phyloP scores from a whole-genome alignment of 2,329 filamentous ascomycete species.

The Exophiala aquamarina region DNA sequence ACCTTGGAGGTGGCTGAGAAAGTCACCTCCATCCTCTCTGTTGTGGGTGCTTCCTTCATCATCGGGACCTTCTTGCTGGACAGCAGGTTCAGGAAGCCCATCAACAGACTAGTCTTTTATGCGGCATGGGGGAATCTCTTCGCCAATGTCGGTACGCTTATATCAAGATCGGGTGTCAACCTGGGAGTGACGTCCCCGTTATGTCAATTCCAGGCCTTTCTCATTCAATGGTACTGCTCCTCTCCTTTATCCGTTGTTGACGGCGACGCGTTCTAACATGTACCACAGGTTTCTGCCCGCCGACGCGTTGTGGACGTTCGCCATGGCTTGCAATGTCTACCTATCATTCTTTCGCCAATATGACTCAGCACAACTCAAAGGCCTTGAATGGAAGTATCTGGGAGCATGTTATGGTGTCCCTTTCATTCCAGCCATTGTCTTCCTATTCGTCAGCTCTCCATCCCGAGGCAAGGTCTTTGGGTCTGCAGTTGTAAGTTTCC shows the following conservation, averaged over 20 bases:
- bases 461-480: conserved; percentile 65
- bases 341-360: conserved; percentile 77
- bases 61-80: conserved; percentile 69
- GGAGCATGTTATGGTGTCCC: conserved; percentile 71
- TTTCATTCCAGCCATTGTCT: conserved; percentile 66
- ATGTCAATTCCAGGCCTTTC: conserved; percentile 74
- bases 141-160: conserved; percentile 73
- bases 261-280: conserved; percentile 1
- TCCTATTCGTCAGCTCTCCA: conserved; percentile 62
- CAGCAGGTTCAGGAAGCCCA: conserved; percentile 75
- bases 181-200: conserved; percentile 53
- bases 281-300: conserved; percentile 70
- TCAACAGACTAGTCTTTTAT: conserved; percentile 82
- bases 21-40: conserved; percentile 67
- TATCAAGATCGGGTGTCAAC: conserved; percentile 62
- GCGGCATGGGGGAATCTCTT: conserved; percentile 79
- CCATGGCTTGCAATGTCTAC: conserved; percentile 83
- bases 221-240: conserved; percentile 74
- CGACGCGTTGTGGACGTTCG: conserved; percentile 73
- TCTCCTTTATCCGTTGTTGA: neutral
- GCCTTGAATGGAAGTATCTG: conserved; percentile 70
- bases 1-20: conserved; percentile 66
- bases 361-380: conserved; percentile 62
- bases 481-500: conserved; percentile 57
- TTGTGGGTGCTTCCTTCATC: conserved; percentile 70